These are phyloP conservation scores for Plasmodium yoelii DNA, from an alignment of 169 alveolate species.

Conservation along the genomic window DNA sequence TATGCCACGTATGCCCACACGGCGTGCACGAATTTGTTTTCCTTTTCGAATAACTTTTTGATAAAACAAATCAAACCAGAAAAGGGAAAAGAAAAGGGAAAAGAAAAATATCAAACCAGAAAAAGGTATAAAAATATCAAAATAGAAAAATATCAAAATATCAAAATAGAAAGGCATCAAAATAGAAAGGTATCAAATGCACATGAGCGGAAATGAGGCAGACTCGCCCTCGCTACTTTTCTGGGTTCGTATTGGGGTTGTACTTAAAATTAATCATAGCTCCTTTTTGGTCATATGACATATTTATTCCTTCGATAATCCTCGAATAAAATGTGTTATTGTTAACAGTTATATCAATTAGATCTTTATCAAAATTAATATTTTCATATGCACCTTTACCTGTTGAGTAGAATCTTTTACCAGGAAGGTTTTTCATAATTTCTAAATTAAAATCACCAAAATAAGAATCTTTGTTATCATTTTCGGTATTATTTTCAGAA, in stretches of 20 bases:
- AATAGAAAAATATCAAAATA: no score
- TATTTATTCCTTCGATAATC: slow-evolving; percentile 47
- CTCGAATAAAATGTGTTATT: slow-evolving; percentile 46
- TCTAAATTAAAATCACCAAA: slow-evolving; percentile 35
- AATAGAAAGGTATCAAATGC: not conserved
- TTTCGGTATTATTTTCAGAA: not conserved
- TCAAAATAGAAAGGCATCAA: no score
- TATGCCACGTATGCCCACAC: no score
- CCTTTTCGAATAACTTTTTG: no score
- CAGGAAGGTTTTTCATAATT: slow-evolving; percentile 32
- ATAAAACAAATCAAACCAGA: no score
- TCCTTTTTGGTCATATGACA: slow-evolving; percentile 53
- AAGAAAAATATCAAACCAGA: no score
- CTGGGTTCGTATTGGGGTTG: not conserved
- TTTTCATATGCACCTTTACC: slow-evolving; percentile 64
- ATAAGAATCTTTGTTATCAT: not conserved
- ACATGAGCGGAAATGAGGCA: not conserved
- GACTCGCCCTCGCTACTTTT: not conserved
- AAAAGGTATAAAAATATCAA: no score
- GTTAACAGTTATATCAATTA: slow-evolving; percentile 66
- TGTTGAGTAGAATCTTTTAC: slow-evolving; percentile 42
- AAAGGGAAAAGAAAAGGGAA: no score
- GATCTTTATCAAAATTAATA: slow-evolving; percentile 33
- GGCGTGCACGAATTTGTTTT: no score
- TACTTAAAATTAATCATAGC: slow-evolving; percentile 59